Base-by-base conservation (phyloP, 805 yeast genomes). In the Wickerhamiella occidentalis region DNA sequence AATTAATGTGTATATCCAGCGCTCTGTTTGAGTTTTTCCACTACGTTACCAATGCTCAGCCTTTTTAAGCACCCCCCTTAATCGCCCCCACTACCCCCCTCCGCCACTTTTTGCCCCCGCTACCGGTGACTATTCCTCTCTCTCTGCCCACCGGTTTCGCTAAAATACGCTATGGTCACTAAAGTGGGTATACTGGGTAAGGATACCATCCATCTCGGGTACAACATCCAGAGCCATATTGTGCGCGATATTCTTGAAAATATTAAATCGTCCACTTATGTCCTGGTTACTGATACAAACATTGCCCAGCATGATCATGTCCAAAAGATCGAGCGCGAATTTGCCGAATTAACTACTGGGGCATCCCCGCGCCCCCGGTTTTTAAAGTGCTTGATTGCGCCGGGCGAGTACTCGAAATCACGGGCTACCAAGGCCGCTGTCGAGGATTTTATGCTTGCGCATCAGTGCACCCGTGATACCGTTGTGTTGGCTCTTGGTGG, bases 401-500 rank as follows among this genome's bases (percentile, higher is more conserved):
- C 98, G 0, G 98, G 98, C 46, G 98, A 92, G 66, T 77, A 86
- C 48, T 82, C 82, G 64, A 92, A 92, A 69, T 81, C 77, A 51
- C 76, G 98, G 57, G 78, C 78, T 46, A 87, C 95, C 29, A 92
- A 92, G 67, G 97, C 92, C 23, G 79, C 77, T 9, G 88, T 92
- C 50, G 98, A 92, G 68, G 98, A 92, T 66, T 90, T 75, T 66
- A 69, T 92, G 60, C 74, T 92, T 54, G 60, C 67, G 4, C 68
- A 85, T 61, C 94, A 95, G 22, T 92, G 98, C 66, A 92, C 97
- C 13, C 78, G 98, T 67, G 98, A 92, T 64, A 87, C 97, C 2
- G 85, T 92, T 22, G 79, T 92, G 51, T 68, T 92, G 44, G 98
- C 98, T 7, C 78, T 92, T 52, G 98, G 98, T 54, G 98, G 98